Conservation (phyloP, 176 grass and related monocot genomes). For the Metroxylon sagu region DNA sequence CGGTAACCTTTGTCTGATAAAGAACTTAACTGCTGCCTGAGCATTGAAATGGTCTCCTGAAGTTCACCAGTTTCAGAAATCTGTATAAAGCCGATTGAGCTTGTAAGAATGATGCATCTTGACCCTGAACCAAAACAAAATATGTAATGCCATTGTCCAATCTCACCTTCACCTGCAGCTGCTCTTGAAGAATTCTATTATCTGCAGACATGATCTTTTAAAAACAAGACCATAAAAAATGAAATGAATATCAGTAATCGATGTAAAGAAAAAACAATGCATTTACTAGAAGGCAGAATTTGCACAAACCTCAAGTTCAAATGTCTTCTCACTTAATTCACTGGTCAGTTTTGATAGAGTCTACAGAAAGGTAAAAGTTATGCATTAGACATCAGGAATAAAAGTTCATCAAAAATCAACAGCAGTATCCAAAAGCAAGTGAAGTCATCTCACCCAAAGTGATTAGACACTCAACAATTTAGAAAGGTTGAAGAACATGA, state of each 20-base stretch:
- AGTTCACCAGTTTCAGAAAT: slow-evolving; percentile 70
- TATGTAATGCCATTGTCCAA: not conserved
- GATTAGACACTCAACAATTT: too few species aligned
- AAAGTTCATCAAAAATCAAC: not conserved
- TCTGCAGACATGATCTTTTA: slow-evolving; percentile 93
- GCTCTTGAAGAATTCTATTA: slow-evolving; percentile 98
- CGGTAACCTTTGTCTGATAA: slow-evolving; percentile 26
- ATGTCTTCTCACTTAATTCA: slow-evolving; percentile 87
- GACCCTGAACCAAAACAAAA: slow-evolving; percentile 11
- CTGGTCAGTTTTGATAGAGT: slow-evolving; percentile 69
- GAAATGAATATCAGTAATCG: slow-evolving; percentile 14
- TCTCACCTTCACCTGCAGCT: slow-evolving; percentile 80
- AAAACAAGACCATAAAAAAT: slow-evolving; percentile 21
- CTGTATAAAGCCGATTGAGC: slow-evolving; percentile 34
- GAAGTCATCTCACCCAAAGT: not conserved
- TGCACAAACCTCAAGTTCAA: slow-evolving; percentile 75
- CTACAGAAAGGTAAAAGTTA: slow-evolving; percentile 31
- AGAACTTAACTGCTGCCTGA: slow-evolving; percentile 57
- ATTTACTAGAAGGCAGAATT: not conserved
- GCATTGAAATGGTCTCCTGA: slow-evolving; percentile 35
- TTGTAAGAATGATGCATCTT: slow-evolving; percentile 17
- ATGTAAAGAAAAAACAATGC: too few species aligned
- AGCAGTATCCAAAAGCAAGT: not conserved
- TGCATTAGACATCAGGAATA: not conserved
- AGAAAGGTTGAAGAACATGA: too few species aligned